Evolutionary conservation across 441 rosid genomes (phyloP), one percentile per base, ranked within the genome.

Genomic region (Capsella rubella): DNA sequence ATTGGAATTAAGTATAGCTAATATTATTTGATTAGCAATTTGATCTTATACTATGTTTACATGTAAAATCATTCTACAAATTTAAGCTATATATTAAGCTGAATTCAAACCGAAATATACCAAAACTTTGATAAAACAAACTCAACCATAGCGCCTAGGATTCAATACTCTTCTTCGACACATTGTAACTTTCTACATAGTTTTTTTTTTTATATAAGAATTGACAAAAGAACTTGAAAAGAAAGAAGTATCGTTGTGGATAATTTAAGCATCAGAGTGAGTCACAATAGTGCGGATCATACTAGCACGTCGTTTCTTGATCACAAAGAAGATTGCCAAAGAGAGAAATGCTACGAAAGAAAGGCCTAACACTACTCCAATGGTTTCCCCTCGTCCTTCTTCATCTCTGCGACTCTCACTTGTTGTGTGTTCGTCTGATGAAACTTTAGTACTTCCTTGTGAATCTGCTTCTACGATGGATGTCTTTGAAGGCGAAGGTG

Each of bases 401-500:
- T 56, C 66, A 47, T 70, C 75, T 70, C 31, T 76, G 39, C 82
- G 84, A 14, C 85, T 53, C 81, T 84, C 82, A 72, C 83, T 77
- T 77, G 69, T 86, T 77, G 71, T 85, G 69, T 83, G 71, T 35
- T 87, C 85, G 15, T 88, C 89, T 18, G 84, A 86, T 39, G 89
- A 86, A 6, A 89, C 59, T 69, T 72, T 62, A 21, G 25, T 21
- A 51, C 73, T 76, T 29, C 84, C 76, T 4, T 80, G 74, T 55
- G 71, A 70, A 73, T 45, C 60, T 78, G 67, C 57, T 34, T 80
- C 74, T 85, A 83, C 73, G 85, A 92, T 9, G 79, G 57, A 34
- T 89, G 92, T 62, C 84, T 71, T 47, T 88, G 92, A 12, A 89
- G 84, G 79, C 89, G 88, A 67, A 54, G 71, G 61, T 40, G 73